Evolutionary conservation across 306 rosid genomes (phyloP).

Genomic region (Betula pendula): DNA sequence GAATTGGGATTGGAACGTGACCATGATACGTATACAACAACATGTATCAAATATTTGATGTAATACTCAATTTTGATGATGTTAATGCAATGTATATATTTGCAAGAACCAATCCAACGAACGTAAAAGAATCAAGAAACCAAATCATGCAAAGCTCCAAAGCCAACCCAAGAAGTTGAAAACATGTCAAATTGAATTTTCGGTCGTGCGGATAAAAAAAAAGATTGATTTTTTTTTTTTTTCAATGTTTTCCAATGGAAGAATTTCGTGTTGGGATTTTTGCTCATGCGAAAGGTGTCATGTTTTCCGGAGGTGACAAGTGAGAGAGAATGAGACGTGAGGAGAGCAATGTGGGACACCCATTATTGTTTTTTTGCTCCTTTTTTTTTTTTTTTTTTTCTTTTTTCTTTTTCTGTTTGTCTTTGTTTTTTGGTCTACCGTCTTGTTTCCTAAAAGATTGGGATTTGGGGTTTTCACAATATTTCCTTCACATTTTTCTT

Average conservation of each 20-base stretch:
- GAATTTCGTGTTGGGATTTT: constrained; percentile 21
- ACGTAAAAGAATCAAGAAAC: constrained; percentile 26
- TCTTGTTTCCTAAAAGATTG: no score
- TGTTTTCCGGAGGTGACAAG: constrained; percentile 40
- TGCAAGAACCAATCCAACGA: constrained; percentile 30
- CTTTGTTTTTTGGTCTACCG: no score
- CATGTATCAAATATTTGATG: constrained; percentile 5
- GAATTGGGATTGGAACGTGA: constrained; percentile 23
- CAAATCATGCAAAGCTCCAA: constrained; percentile 36
- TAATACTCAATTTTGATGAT: no score
- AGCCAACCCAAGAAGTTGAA: constrained; percentile 22
- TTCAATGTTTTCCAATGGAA: constrained; percentile 14
- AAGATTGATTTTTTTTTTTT: not conserved
- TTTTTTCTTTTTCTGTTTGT: not conserved
- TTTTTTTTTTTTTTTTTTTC: not conserved
- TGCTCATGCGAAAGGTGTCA: constrained; percentile 34
- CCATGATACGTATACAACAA: not conserved
- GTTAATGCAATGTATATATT: constrained; percentile 3
- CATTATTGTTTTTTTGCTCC: constrained; percentile 13
- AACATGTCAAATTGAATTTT: constrained; percentile 15
- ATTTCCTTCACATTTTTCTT: no score
- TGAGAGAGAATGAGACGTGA: constrained; percentile 48
- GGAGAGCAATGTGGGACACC: constrained; percentile 54
- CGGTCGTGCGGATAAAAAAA: not conserved
- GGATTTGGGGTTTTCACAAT: not conserved